A percentile compares a stretch with the other conserved stretches of the same genome.
phyloP scores from a whole-genome alignment of 1,284 basidiomycete genomes.

The Xerocomus nothofagi region DNA sequence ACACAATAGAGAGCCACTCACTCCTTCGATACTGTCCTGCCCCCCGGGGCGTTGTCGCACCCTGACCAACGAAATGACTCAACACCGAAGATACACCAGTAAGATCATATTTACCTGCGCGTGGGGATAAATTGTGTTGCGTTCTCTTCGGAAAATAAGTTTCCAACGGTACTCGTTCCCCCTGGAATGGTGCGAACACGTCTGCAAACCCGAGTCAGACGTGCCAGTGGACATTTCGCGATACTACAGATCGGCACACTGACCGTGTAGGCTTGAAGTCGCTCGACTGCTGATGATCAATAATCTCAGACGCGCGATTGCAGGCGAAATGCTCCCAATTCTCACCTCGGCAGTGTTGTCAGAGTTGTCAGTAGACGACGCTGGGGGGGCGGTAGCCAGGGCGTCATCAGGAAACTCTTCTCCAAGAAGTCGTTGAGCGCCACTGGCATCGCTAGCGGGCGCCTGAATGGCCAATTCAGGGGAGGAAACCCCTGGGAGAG shows the following conservation, averaged over 20 bases:
- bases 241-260: conserved; percentile 1
- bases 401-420: conserved; percentile 33
- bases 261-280: conserved; percentile 50
- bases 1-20: conserved; percentile 35
- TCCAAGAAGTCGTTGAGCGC: conserved; percentile 21
- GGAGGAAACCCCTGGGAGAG: conserved; percentile 6
- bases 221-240: not conserved
- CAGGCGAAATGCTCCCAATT: conserved; percentile 1
- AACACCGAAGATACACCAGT: not conserved
- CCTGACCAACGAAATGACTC: conserved; percentile 30
- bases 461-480: not conserved
- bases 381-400: conserved; percentile 26
- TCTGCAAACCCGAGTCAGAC: conserved; percentile 31
- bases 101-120: conserved; percentile 47
- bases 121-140: conserved; percentile 59
- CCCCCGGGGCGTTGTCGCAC: conserved; percentile 65
- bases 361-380: not conserved
- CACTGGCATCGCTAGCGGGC: not conserved
- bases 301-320: not conserved
- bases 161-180: conserved; percentile 46
- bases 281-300: conserved; percentile 2
- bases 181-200: conserved; percentile 56
- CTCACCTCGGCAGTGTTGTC: conserved; percentile 2
- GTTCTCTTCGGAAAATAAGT: conserved; percentile 48
- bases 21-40: conserved; percentile 55